A percentile compares a stretch with the other conserved stretches of the same genome.
Evolutionary conservation across 2,329 filamentous ascomycete species (phyloP).

Genomic region (Didymella exigua): DNA sequence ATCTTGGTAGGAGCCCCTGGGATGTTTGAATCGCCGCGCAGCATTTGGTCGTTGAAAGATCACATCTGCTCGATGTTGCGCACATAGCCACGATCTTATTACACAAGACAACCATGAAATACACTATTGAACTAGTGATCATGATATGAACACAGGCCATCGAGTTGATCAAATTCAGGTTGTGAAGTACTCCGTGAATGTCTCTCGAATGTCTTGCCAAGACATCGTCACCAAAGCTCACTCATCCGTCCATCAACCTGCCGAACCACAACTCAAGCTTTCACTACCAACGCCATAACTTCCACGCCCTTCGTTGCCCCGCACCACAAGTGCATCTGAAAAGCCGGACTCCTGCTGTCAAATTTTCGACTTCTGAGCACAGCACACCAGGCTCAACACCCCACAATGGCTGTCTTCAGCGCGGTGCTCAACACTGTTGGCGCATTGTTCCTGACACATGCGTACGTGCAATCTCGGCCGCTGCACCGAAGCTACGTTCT

Average conservation of each 20-base stretch:
- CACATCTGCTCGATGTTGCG: neutral
- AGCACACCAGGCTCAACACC: neutral
- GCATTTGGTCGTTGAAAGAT: neutral
- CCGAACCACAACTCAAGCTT: neutral
- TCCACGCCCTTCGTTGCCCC: neutral
- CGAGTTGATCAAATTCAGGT: neutral
- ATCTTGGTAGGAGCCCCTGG: neutral
- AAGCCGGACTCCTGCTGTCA: neutral
- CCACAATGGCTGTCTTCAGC: constrained; percentile 72
- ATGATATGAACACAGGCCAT: no score
- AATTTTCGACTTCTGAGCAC: neutral
- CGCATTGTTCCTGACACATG: constrained; percentile 79
- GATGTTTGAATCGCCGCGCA: neutral
- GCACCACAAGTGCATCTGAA: neutral
- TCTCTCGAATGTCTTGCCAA: neutral
- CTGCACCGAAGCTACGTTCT: neutral
- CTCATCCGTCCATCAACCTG: neutral
- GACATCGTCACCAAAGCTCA: constrained; percentile 8
- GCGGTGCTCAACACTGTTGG: constrained; percentile 74
- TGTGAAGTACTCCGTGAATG: neutral
- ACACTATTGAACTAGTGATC: neutral
- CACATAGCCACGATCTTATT: neutral
- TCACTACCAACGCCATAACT: neutral
- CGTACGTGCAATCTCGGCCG: constrained; percentile 63
- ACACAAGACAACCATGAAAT: neutral